Evolutionary conservation across 805 yeast genomes (phyloP), one percentile per base, ranked within the genome.

Genomic region (Wickerhamomyces silvicola): DNA sequence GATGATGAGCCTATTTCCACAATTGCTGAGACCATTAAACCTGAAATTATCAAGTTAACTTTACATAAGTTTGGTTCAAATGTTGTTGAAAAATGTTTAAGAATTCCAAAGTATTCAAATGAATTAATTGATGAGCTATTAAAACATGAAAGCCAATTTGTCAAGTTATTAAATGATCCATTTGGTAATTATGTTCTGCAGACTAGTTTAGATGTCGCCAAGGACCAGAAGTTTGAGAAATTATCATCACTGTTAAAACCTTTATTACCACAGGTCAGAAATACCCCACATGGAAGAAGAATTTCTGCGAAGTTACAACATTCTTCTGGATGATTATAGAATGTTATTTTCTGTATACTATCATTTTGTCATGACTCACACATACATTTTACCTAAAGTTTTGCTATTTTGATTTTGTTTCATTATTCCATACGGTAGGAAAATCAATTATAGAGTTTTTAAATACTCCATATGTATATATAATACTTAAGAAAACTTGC

Each of bases 231-330:
- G 34, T 76, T 80, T 50, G 64, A 62, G 26, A 66, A 64, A 36
- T 60, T 82, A 33, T 71, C 81, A 14, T 68, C 60, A 23, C 59
- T 72, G 16, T 69, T 87, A 45, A 75, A 74, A 42, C 95, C 96
- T 10, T 71, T 82, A 36, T 66, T 90, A 46, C 77, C 81, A 15
- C 80, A 79, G 28, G 81, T 90, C 37, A 74, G 82, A 54, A 82
- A 81, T 47, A 88, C 97, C 12, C 97, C 97, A 3, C 95, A 90
- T 56, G 97, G 97, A n/a, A 72, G 95, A 54, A 75, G 97, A 51
- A 87, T 90, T 38, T 72, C 83, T 62, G 75, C 84, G 18, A 86
- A 85, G 53, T 49, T 75, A 27, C 61, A 59, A 36, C 48, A 45
- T 3, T 9, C 30, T n/a, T 15, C 22, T 20, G 31, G 27, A 19